Percentiles rank a stretch among this genome's conserved stretches.
Conservation (phyloP, 1,284 basidiomycete genomes). For the Tilletia walkeri region DNA sequence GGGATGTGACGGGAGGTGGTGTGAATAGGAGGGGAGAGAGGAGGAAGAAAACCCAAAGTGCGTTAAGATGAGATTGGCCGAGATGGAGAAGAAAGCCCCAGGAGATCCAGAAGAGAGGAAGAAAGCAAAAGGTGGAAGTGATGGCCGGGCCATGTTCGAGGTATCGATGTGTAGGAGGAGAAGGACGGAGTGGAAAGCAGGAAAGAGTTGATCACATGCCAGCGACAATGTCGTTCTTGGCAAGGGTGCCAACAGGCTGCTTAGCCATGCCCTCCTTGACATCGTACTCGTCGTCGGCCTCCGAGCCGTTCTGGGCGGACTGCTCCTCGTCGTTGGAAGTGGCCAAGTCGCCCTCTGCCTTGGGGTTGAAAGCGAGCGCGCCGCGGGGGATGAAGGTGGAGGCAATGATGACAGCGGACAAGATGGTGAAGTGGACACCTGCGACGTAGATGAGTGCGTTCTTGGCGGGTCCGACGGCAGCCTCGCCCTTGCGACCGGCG, state of each 20-base stretch:
- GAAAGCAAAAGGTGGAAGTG: no score
- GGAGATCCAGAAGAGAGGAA: no score
- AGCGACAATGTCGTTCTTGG: conserved; percentile 31
- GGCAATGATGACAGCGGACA: conserved; percentile 53
- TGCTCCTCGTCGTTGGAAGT: conserved; percentile 33
- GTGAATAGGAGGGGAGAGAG: no score
- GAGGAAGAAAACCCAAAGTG: no score
- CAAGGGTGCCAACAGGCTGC: conserved; percentile 33
- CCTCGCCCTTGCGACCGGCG: conserved; percentile 29
- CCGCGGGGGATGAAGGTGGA: conserved; percentile 55
- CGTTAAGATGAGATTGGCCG: no score
- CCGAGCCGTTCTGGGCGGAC: conserved; percentile 25
- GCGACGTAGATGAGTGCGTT: conserved; percentile 48
- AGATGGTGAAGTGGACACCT: conserved; percentile 55
- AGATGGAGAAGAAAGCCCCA: no score
- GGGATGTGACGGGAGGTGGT: no score
- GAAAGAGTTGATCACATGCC: neutral
- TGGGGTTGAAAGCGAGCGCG: conserved; percentile 55
- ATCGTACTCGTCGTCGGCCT: conserved; percentile 34
- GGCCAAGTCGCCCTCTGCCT: conserved; percentile 40
- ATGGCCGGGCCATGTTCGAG: no score
- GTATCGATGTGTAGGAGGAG: no score
- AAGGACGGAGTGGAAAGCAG: neutral
- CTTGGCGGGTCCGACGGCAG: conserved; percentile 35
- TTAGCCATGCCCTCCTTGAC: conserved; percentile 30